phyloP scores from a whole-genome alignment of 257 asterid genomes.

The Verbena officinalis region DNA sequence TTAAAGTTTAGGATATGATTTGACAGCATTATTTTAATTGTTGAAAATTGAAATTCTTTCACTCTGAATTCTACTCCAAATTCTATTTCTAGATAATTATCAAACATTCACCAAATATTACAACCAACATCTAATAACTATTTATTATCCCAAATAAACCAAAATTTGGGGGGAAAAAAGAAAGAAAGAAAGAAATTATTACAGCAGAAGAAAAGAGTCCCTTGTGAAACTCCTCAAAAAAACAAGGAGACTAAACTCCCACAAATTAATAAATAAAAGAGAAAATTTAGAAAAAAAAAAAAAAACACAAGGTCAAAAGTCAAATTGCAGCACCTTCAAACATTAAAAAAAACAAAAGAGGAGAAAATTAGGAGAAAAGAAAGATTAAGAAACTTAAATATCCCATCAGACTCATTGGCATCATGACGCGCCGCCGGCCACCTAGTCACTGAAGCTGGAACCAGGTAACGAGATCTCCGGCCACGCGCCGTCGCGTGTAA shows the following conservation, averaged over 20 bases:
- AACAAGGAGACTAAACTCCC: conserved; percentile 11
- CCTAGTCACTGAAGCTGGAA: conserved; percentile 32
- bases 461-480: conserved; percentile 40
- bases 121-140: neutral
- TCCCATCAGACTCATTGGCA: too few relatives aligned
- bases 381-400: too few relatives aligned
- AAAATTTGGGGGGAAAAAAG: neutral
- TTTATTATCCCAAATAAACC: neutral
- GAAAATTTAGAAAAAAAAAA: neutral
- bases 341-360: neutral
- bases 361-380: neutral
- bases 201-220: conserved; percentile 7
- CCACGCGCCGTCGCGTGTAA: conserved; percentile 33
- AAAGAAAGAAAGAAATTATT: neutral
- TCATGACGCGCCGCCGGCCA: neutral
- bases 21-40: too few relatives aligned
- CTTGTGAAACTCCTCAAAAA: conserved; percentile 11
- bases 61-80: too few relatives aligned
- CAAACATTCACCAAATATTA: neutral
- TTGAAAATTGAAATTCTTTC: too few relatives aligned
- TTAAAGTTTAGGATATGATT: too few relatives aligned
- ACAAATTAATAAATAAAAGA: neutral
- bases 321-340: neutral
- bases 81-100: too few relatives aligned
- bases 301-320: neutral